Conservation (phyloP, 768 basidiomycete genomes). For the Boletus patriciae region DNA sequence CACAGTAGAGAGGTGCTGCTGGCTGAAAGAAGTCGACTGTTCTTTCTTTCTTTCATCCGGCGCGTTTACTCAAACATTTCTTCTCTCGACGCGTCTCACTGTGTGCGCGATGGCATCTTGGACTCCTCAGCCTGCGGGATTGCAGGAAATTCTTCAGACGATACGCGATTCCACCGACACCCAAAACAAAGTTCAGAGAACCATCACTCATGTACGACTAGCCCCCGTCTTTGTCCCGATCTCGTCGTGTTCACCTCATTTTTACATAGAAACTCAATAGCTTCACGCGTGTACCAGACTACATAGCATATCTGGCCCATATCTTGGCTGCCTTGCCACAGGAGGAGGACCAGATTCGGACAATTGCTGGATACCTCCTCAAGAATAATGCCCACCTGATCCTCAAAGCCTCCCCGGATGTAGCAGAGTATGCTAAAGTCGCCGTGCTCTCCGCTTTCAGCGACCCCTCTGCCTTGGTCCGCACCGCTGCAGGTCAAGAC, state of each 20-base stretch:
- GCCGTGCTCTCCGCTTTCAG: conserved; percentile 80
- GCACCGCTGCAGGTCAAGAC: conserved; percentile 92
- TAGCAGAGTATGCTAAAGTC: conserved; percentile 70
- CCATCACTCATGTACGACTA: conserved; percentile 73
- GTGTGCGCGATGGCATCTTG: conserved; percentile 63
- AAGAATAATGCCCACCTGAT: conserved; percentile 92
- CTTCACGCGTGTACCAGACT: conserved; percentile 88
- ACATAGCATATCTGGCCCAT: conserved; percentile 93
- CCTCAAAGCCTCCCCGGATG: conserved; percentile 62
- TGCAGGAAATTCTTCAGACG: conserved; percentile 90
- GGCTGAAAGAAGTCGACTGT: conserved; percentile 14
- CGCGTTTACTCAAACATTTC: conserved; percentile 27
- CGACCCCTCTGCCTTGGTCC: conserved; percentile 81
- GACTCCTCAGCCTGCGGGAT: conserved; percentile 80
- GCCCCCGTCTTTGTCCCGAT: conserved; percentile 20
- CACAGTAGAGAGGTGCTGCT: conserved; percentile 24
- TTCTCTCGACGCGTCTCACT: conserved; percentile 28
- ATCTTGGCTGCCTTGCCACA: conserved; percentile 78
- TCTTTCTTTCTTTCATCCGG: conserved; percentile 30
- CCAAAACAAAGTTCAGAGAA: conserved; percentile 67
- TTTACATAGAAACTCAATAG: conserved; percentile 73
- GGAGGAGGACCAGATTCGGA: conserved; percentile 91
- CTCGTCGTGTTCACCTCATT: conserved; percentile 20
- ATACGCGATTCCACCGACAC: conserved; percentile 89
- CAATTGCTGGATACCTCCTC: conserved; percentile 93